phyloP scores from a whole-genome alignment of 805 yeast genomes.

The Wickerhamomyces alni region DNA sequence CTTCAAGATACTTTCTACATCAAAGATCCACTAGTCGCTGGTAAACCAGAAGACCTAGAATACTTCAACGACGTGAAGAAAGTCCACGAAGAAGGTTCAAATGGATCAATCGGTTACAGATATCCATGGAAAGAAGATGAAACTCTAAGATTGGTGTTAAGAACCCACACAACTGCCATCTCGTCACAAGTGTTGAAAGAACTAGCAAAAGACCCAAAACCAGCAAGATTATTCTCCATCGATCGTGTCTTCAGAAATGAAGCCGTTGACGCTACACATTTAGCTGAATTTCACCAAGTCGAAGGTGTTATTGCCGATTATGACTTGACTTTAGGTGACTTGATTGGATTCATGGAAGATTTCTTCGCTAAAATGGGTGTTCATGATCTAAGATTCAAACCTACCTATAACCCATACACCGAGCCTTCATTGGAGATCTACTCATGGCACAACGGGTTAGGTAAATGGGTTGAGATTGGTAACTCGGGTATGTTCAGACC shows the following conservation, averaged over 20 bases:
- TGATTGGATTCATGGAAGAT: conserved; percentile 97
- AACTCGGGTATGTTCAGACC: conserved; percentile 99
- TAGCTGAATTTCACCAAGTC: conserved; percentile 98
- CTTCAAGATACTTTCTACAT: conserved; percentile 97
- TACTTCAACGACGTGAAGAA: conserved; percentile 74
- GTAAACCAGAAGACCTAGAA: conserved; percentile 71
- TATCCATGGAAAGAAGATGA: conserved; percentile 96
- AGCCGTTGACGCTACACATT: conserved; percentile 98
- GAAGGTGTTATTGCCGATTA: conserved; percentile 99
- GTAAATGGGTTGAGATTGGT: conserved; percentile 98
- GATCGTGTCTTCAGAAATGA: conserved; percentile 99
- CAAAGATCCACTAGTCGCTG: conserved; percentile 84
- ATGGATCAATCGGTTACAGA: conserved; percentile 95
- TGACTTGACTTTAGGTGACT: conserved; percentile 88
- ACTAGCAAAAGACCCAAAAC: conserved; percentile 83
- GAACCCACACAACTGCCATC: conserved; percentile 97
- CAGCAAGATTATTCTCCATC: conserved; percentile 87
- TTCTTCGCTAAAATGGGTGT: conserved; percentile 98
- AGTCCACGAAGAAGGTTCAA: conserved; percentile 87
- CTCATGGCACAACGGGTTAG: conserved; percentile 91
- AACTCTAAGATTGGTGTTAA: conserved; percentile 82
- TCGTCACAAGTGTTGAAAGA: conserved; percentile 83
- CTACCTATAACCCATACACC: conserved; percentile 98
- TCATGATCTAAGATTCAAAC: conserved; percentile 89
- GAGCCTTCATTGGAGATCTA: conserved; percentile 98